phyloP scores from a whole-genome alignment of 2,329 filamentous ascomycete genomes.

The Mollisia scopiformis region DNA sequence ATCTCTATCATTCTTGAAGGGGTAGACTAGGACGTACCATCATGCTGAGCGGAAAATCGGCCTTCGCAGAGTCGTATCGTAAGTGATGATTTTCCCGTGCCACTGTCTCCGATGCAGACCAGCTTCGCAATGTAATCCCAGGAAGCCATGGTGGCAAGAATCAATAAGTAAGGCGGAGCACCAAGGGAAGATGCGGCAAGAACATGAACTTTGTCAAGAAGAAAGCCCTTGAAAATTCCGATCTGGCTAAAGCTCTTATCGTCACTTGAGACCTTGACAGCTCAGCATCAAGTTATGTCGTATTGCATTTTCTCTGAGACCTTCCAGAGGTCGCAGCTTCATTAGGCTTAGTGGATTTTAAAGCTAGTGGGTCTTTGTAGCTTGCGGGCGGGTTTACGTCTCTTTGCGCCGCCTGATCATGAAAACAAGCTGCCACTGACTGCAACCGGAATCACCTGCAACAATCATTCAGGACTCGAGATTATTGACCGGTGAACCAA shows the following conservation, averaged over 20 bases:
- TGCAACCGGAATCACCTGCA: not conserved
- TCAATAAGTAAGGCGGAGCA: not conserved
- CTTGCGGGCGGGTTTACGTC: too few species aligned
- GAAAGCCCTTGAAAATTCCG: not conserved
- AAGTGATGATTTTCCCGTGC: conserved; percentile 92
- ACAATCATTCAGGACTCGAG: not conserved
- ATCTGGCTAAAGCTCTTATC: not conserved
- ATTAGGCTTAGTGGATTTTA: not conserved
- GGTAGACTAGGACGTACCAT: conserved; percentile 71
- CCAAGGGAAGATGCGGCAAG: not conserved
- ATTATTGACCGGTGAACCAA: not conserved
- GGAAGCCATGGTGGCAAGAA: conserved; percentile 50
- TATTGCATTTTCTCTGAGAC: not conserved
- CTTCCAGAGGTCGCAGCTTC: not conserved
- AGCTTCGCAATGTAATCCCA: conserved; percentile 99
- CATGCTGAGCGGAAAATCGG: conserved; percentile 90
- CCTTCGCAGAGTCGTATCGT: conserved; percentile 96
- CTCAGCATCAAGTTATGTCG: not conserved
- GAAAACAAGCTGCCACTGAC: not conserved
- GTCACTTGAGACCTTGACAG: not conserved
- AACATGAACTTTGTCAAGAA: not conserved
- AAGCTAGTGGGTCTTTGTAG: too few species aligned
- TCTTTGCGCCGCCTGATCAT: not conserved
- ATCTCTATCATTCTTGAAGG: too few species aligned
- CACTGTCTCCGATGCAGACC: conserved; percentile 95